Base-by-base conservation (phyloP, 768 basidiomycete genomes). In the Kockovaella imperatae region DNA sequence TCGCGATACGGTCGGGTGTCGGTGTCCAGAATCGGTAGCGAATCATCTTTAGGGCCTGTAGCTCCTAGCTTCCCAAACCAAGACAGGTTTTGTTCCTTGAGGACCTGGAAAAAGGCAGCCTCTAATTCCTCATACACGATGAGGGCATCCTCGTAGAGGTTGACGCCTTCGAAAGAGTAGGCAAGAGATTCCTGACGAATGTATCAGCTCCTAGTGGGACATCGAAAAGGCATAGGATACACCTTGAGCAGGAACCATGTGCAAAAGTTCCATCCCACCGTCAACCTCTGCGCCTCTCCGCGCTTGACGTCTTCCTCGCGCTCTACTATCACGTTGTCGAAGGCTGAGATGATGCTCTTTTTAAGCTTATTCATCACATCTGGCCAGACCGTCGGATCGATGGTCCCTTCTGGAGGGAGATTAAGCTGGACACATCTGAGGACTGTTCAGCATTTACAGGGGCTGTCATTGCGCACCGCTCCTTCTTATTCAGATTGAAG, bases 211-310 rank as follows among this genome's bases (percentile, higher is more conserved):
- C 29, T 14, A 10, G 15, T 14, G 5, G 34, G 6, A 6, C 6
- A 38, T 23, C 7, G 5, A 30, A 14, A 11, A 41, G n/a, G 31
- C 14, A 29, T 10, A 31, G 18, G 34, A 20, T 30, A 17, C 46
- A 88, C 93, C 81, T 97, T 99, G 30, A 91, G 75, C 42, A 90
- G 81, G 71, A 96, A 96, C 75, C 91, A 97, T 0, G 86, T 90
- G 68, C 90, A 91, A 67, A 95, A 99, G 65, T 95, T 95, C 95
- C 95, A 99, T 7, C 95, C 93, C 1, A 89, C 88, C 80, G 90
- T 86, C 59, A 84, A 79, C 47, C 87, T 78, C 70, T 96, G 87
- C 40, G 80, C 78, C 64, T 99, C 93, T 0, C 86, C 87, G 30
- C 87, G 80, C 59, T 78, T 83, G 3, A 96, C 84, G 53, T 95